These are phyloP conservation scores for Pseudonitzschia multiseries DNA, from an alignment of 108 stramenopile species.

Conservation along the genomic window DNA sequence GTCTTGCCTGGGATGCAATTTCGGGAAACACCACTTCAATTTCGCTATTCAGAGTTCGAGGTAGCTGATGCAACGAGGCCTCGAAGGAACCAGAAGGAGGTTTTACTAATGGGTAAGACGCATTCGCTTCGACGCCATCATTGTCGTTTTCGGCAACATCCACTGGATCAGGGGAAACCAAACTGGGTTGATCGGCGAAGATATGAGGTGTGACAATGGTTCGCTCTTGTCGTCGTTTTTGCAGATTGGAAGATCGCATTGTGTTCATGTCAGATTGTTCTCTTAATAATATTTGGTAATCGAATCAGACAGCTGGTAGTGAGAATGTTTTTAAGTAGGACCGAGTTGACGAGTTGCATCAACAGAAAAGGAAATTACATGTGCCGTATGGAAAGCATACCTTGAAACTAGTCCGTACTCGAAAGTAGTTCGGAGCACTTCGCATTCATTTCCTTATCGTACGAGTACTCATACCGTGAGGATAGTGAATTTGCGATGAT, in stretches of 20 bases:
- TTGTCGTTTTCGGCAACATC: background rate
- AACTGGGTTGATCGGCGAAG: background rate
- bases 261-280: background rate
- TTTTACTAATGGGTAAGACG: background rate
- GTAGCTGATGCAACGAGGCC: background rate
- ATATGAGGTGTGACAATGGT: background rate
- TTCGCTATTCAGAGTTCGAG: conserved; percentile 10
- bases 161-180: background rate
- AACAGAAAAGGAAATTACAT: too few species aligned
- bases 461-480: too few species aligned
- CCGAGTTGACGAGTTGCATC: too few species aligned
- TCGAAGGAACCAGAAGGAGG: background rate
- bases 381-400: too few species aligned
- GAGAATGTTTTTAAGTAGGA: too few species aligned
- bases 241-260: background rate
- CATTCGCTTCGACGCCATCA: background rate
- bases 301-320: too few species aligned
- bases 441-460: too few species aligned
- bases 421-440: too few species aligned
- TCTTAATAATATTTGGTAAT: background rate
- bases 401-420: too few species aligned
- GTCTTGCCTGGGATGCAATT: conserved; percentile 8
- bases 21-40: conserved; percentile 8
- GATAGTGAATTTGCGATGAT: too few species aligned
- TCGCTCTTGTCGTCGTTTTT: conserved; percentile 5